Conservation (phyloP, 2,329 filamentous ascomycete species). For the Dothiorella sarmentorum region DNA sequence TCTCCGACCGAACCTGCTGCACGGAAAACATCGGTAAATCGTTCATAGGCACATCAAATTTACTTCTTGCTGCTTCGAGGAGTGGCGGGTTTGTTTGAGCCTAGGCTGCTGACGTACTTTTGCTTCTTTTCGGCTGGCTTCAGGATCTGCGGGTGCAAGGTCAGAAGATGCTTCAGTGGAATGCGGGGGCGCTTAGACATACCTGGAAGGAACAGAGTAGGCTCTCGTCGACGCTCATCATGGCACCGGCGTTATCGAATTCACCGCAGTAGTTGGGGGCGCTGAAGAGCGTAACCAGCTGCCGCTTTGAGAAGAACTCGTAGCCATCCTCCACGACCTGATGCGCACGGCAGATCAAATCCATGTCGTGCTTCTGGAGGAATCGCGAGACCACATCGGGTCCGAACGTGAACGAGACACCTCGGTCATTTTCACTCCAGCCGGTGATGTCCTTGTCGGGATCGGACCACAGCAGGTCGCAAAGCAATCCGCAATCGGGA, state of each 20-base stretch:
- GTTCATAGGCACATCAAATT: constrained; percentile 27
- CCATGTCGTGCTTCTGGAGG: constrained; percentile 99
- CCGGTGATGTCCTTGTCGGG: constrained; percentile 99
- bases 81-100: constrained; percentile 68
- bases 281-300: constrained; percentile 95
- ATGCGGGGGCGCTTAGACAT: constrained; percentile 25
- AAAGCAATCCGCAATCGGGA: constrained; percentile 93
- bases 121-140: constrained; percentile 99
- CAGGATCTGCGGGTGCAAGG: constrained; percentile 67
- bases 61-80: constrained; percentile 62
- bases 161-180: background rate
- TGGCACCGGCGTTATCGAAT: constrained; percentile 98
- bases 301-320: constrained; percentile 98
- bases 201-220: constrained; percentile 99
- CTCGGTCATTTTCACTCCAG: constrained; percentile 98
- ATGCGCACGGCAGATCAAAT: constrained; percentile 96
- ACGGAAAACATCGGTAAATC: constrained; percentile 45
- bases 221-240: constrained; percentile 99
- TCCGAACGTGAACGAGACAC: constrained; percentile 97
- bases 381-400: constrained; percentile 96
- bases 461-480: constrained; percentile 97
- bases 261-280: constrained; percentile 99
- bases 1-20: constrained; percentile 94
- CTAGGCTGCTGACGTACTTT: constrained; percentile 84
- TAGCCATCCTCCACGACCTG: constrained; percentile 99